A percentile compares a stretch with the other conserved stretches of the same genome.
These are phyloP conservation scores for Penicillium canariense DNA, from an alignment of 495 filamentous ascomycete species.

Conservation along the genomic window DNA sequence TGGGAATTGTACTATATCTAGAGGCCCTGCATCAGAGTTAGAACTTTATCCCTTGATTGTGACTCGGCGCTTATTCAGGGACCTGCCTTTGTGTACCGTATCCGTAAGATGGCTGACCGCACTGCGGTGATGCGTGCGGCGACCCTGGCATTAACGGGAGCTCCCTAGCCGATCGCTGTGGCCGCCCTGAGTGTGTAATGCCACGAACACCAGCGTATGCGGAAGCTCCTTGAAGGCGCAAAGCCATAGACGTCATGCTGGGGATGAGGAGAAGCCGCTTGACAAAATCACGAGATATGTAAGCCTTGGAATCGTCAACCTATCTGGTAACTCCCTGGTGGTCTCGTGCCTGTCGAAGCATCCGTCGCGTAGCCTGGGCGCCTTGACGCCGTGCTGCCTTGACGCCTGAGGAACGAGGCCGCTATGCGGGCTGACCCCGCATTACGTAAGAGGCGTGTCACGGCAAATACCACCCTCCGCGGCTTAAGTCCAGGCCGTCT, in stretches of 20 bases:
- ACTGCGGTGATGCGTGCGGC: constrained; percentile 6
- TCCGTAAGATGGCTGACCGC: constrained; percentile 7
- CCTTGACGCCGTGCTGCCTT: constrained; percentile 12
- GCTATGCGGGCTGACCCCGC: background rate
- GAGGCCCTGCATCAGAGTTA: background rate
- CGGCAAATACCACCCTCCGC: too few relatives aligned
- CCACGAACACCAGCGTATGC: background rate
- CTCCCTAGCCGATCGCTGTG: constrained; percentile 9
- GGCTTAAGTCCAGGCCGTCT: too few relatives aligned
- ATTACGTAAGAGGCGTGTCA: background rate
- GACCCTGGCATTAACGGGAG: constrained; percentile 8
- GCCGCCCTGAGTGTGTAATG: background rate
- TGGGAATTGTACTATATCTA: constrained; percentile 5
- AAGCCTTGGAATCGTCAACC: background rate
- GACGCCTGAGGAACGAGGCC: background rate
- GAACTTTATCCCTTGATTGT: background rate
- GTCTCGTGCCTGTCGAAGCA: background rate
- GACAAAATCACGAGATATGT: background rate
- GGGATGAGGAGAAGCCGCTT: background rate
- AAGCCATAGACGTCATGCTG: constrained; percentile 14
- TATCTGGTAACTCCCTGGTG: background rate
- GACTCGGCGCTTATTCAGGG: background rate
- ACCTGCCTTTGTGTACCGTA: constrained; percentile 13
- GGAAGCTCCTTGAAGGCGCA: background rate
- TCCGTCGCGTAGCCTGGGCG: constrained; percentile 14